These are phyloP conservation scores for Biscutella laevigata DNA, from an alignment of 441 rosid genomes.

Conservation along the genomic window DNA sequence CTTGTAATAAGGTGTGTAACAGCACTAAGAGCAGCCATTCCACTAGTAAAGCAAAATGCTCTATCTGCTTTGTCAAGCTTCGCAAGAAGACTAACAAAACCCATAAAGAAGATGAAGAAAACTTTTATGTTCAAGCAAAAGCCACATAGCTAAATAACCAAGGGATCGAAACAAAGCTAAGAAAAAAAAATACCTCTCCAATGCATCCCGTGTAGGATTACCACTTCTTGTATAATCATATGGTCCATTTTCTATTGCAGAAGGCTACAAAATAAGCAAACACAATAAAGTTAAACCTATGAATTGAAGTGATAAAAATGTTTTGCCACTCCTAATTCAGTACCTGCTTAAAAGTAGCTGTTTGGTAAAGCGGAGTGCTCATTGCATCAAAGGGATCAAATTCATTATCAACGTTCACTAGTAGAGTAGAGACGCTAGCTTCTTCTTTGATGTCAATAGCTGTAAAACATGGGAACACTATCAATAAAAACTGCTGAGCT, in stretches of 20 bases:
- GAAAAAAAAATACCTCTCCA: constrained; percentile 86
- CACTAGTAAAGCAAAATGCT: constrained; percentile 93
- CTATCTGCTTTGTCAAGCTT: constrained; percentile 93
- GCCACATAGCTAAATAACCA: not conserved
- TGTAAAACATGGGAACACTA: constrained; percentile 17
- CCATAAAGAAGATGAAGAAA: constrained; percentile 5
- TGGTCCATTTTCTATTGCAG: constrained; percentile 67
- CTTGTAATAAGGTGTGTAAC: constrained; percentile 60
- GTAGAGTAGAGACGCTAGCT: constrained; percentile 55
- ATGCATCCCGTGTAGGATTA: constrained; percentile 78
- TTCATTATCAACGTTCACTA: constrained; percentile 57
- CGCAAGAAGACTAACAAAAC: constrained; percentile 58
- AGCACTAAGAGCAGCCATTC: constrained; percentile 94
- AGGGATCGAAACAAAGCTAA: not conserved
- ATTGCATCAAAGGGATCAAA: constrained; percentile 79
- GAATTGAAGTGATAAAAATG: too few relatives aligned
- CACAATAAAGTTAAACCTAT: too few relatives aligned
- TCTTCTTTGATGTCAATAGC: constrained; percentile 43
- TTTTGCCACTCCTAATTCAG: too few relatives aligned
- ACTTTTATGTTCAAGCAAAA: not conserved
- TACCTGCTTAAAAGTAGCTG: constrained; percentile 94
- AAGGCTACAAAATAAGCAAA: constrained; percentile 42
- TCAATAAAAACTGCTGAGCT: too few relatives aligned
- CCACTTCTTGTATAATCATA: constrained; percentile 97
- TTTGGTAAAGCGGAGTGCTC: constrained; percentile 87